A percentile compares a stretch with the other conserved stretches of the same genome.
phyloP scores from a whole-genome alignment of 768 basidiomycete genomes.

The Kwoniella mangroviensis region DNA sequence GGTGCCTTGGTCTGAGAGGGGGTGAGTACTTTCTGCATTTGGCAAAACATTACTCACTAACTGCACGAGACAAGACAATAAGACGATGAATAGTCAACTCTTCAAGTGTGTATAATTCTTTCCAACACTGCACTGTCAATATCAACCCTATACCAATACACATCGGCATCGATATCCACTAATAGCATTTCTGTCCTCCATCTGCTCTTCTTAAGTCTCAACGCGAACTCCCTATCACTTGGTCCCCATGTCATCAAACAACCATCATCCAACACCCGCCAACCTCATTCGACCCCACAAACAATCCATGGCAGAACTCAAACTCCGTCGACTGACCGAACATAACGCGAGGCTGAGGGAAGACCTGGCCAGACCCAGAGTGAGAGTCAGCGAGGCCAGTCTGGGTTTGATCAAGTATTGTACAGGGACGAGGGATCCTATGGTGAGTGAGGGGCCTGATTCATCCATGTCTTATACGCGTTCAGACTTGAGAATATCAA shows the following conservation, averaged over 20 bases:
- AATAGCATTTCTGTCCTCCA: no score
- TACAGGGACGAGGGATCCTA: constrained; percentile 81
- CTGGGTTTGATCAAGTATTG: constrained; percentile 91
- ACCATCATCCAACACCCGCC: constrained; percentile 14
- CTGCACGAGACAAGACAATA: not conserved
- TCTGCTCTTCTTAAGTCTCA: not conserved
- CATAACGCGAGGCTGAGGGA: constrained; percentile 90
- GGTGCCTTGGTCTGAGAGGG: not conserved
- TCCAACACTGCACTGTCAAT: not conserved
- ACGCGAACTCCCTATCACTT: not conserved
- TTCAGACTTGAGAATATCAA: not conserved
- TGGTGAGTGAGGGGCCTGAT: constrained; percentile 39
- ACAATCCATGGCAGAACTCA: constrained; percentile 98
- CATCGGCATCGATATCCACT: no score
- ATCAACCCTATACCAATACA: no score
- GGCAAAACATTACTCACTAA: no score
- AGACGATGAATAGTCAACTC: not conserved
- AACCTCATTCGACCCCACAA: constrained; percentile 59
- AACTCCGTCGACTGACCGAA: constrained; percentile 88
- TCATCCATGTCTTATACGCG: not conserved
- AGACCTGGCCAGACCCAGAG: constrained; percentile 84
- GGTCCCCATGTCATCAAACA: not conserved
- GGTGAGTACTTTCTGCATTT: not conserved
- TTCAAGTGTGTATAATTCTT: not conserved
- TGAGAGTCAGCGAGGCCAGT: constrained; percentile 88